Base-by-base conservation (phyloP, 2,329 filamentous ascomycete species). In the Fusarium sp. region DNA sequence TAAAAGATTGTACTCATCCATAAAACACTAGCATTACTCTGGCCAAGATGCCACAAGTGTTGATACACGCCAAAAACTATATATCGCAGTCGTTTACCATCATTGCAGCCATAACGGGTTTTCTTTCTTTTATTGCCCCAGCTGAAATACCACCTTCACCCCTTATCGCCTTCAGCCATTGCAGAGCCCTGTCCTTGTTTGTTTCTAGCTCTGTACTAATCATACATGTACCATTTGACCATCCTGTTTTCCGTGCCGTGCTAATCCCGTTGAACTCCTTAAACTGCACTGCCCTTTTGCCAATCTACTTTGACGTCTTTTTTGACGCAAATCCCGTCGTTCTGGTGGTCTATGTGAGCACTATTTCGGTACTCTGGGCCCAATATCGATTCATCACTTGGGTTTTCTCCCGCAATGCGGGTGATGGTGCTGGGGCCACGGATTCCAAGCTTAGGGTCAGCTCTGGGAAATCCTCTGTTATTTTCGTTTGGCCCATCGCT, bases 361-460 rank as follows among this genome's bases (percentile, higher is more conserved):
- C 50, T 15, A 10, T 28, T 36, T 7, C 64, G 60, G 16, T 61
- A 69, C 28, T 69, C 66, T 0, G 54, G 54, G 6, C 66, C 66
- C 8, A 69, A 16, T 31, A 69, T 69, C 4, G 52, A 60, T 28
- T 69, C 66, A 37, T 69, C 66, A 27, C 66, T 69, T 8, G 34
- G 36, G 30, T 69, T 69, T 9, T 67, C 64, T 37, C 64, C 66
- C 2, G 66, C 60, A 30, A 69, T 67, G 3, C 61, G 54, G 6
- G 62, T 69, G 37, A 69, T 60, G 10, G 59, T 69, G 13, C 63
- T 41, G 4, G 66, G 66, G 2, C 66, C 63, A 2, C 64, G 43
- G n/a, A 69, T 69, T 2, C 66, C 66, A 6, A 67, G 27, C 39
- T 62, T 67, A 0, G 60, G 60, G 2, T 64, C 56, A 3, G 59